phyloP scores from a whole-genome alignment of 108 stramenopile species.

The Conticribra weissflogii region DNA sequence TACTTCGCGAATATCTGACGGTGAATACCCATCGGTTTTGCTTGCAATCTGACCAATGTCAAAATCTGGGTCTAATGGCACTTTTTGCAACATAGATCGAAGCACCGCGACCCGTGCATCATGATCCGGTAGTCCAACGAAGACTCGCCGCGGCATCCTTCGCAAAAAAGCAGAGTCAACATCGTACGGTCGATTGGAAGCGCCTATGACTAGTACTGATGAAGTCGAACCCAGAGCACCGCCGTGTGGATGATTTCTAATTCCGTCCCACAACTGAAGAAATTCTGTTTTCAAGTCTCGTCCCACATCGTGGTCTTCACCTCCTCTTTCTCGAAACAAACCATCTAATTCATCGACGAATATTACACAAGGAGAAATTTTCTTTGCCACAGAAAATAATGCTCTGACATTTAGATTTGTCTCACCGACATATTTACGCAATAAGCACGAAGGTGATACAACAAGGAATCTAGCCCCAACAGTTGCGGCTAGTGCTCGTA shows the following conservation, averaged over 20 bases:
- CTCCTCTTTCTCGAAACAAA: constrained; percentile 76
- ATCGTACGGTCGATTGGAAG: constrained; percentile 96
- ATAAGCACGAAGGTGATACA: constrained; percentile 88
- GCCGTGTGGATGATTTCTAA: constrained; percentile 27
- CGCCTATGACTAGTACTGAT: constrained; percentile 68
- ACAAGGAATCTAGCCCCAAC: constrained; percentile 86
- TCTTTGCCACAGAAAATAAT: constrained; percentile 86
- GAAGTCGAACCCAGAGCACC: constrained; percentile 14
- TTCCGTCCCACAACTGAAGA: constrained; percentile 93
- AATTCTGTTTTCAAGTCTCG: constrained; percentile 97
- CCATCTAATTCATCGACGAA: constrained; percentile 97
- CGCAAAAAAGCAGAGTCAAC: constrained; percentile 91
- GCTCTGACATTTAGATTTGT: constrained; percentile 92
- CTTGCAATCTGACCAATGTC: constrained; percentile 45
- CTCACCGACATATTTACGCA: constrained; percentile 94
- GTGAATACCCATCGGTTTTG: constrained; percentile 65
- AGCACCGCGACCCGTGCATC: constrained; percentile 73
- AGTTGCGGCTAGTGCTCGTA: constrained; percentile 80
- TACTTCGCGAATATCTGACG: constrained; percentile 76
- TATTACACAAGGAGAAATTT: constrained; percentile 70
- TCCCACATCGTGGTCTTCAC: constrained; percentile 87
- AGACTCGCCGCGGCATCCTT: constrained; percentile 82
- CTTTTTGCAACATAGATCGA: constrained; percentile 39
- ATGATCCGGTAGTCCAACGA: constrained; percentile 84
- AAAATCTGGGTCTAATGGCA: constrained; percentile 42